phyloP scores from a whole-genome alignment of 2,329 filamentous ascomycete genomes.

The Lasiodiplodia gonubiensis region DNA sequence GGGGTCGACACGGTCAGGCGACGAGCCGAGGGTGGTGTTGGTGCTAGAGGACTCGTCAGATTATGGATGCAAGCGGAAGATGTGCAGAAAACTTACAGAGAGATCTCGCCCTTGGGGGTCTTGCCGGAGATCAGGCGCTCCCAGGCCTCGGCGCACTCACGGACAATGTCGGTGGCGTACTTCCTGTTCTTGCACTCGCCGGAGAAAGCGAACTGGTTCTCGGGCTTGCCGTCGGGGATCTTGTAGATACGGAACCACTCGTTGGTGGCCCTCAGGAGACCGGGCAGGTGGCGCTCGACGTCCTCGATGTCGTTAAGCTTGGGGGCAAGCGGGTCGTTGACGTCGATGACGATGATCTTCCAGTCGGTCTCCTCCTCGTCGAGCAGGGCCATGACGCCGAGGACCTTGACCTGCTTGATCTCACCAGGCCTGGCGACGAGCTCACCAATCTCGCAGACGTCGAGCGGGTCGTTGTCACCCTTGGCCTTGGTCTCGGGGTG shows the following conservation, averaged over 20 bases:
- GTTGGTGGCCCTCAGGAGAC: constrained; percentile 95
- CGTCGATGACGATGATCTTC: constrained; percentile 99
- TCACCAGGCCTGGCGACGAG: constrained; percentile 94
- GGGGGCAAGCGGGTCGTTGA: constrained; percentile 93
- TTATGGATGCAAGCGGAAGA: constrained; percentile 37
- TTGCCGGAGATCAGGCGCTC: constrained; percentile 94
- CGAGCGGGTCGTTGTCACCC: constrained; percentile 98
- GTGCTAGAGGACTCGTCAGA: constrained; percentile 59
- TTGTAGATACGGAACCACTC: constrained; percentile 99
- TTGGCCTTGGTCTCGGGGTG: constrained; percentile 99
- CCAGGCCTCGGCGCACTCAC: constrained; percentile 96
- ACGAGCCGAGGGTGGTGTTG: constrained; percentile 79
- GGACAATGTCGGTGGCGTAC: constrained; percentile 95
- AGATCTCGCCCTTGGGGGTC: constrained; percentile 76
- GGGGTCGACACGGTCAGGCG: constrained; percentile 71
- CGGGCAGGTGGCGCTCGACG: constrained; percentile 96
- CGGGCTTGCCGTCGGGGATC: constrained; percentile 99
- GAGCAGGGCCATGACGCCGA: constrained; percentile 98
- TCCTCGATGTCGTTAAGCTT: constrained; percentile 99
- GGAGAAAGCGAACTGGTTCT: constrained; percentile 99
- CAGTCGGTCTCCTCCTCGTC: constrained; percentile 99
- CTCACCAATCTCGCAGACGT: constrained; percentile 99
- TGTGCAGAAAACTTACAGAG: constrained; percentile 67
- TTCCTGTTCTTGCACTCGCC: constrained; percentile 99
- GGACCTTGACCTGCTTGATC: constrained; percentile 99